Percentiles rank a stretch among this genome's conserved stretches.
Conservation (phyloP, 2,329 filamentous ascomycete genomes). For the Ilyonectria mors-panacis region DNA sequence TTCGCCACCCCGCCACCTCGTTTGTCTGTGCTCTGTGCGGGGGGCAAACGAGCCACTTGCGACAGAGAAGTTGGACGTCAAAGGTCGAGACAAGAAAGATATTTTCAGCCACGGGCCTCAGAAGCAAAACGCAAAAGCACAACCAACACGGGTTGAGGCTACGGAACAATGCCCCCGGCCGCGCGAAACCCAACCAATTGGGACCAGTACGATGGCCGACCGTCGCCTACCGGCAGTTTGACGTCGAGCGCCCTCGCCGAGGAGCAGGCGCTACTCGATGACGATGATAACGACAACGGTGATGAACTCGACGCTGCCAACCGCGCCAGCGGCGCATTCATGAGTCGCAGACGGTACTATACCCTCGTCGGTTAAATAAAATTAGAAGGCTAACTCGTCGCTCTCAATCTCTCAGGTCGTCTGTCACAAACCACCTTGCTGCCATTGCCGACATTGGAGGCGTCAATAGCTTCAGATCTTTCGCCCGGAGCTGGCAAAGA, state of each 20-base stretch:
- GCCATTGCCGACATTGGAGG: conserved; percentile 82
- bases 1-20: conserved; percentile 26
- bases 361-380: not conserved
- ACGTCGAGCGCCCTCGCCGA: conserved; percentile 61
- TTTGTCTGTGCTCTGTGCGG: conserved; percentile 18
- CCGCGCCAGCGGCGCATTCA: conserved; percentile 41
- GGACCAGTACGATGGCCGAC: conserved; percentile 63
- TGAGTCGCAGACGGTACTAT: conserved; percentile 51
- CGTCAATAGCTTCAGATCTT: conserved; percentile 94
- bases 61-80: not conserved
- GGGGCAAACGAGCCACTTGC: conserved; percentile 2
- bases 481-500: conserved; percentile 92
- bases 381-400: conserved; percentile 21
- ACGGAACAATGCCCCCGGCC: conserved; percentile 47
- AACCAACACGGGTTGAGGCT: conserved; percentile 22
- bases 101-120: not conserved
- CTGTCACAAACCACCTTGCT: conserved; percentile 69
- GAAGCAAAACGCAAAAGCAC: not conserved
- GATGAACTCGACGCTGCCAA: conserved; percentile 42
- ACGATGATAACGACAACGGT: conserved; percentile 52
- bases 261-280: conserved; percentile 62
- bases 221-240: conserved; percentile 60
- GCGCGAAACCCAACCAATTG: conserved; percentile 60
- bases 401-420: conserved; percentile 62
- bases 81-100: conserved; percentile 2